Base-by-base conservation (phyloP, 768 basidiomycete species). In the Phylloporus arenicola region DNA sequence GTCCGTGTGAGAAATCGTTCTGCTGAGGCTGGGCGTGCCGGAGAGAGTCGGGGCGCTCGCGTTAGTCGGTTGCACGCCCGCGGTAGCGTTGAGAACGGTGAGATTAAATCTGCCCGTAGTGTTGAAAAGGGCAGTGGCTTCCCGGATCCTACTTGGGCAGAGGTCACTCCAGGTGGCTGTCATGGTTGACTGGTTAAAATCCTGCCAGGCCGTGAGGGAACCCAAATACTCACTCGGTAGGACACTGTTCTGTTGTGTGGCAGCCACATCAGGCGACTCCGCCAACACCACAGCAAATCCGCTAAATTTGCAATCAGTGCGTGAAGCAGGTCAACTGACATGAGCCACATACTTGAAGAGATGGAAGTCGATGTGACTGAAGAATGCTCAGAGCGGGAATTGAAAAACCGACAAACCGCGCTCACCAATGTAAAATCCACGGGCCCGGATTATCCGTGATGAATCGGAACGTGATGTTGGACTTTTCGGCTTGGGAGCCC, bases 381-480 rank as follows among this genome's bases (percentile, higher is more conserved):
- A 30, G 4, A 54, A 46, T 3, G 2, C 27, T 57, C 47, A 56
- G 48, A 17, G 10, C 13, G 13, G 9, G 24, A 3, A 37, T 20
- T 19, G 5, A 40, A 20, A 24, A 24, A 45, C 29, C 10, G 29
- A 12, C 13, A 17, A 39, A 37, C 12, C 9, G 17, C 9, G 33
- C 59, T 46, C 33, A 64, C 67, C 68, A 77, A 54, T 77, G 77
- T 27, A 77, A 52, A 55, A 77, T 69, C 78, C 81, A 83, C 3
- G 78, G 77, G 11, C 85, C 85, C 4, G 83, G 75, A 64, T 86
- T 86, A 58, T 86, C 77, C 3, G 83, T 83, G 22, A 68, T 59
- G 65, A 83, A 86, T 31, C 83, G 75, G 45, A 87, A 69, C 3
- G 76, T 76, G 25, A 78, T 75, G 58, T 76, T 66, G 62, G 76